Percentiles rank a stretch among this genome's conserved stretches.
These are phyloP conservation scores for Trypanosomatidae sp. DNA, from an alignment of 208 protist species.

Conservation along the genomic window DNA sequence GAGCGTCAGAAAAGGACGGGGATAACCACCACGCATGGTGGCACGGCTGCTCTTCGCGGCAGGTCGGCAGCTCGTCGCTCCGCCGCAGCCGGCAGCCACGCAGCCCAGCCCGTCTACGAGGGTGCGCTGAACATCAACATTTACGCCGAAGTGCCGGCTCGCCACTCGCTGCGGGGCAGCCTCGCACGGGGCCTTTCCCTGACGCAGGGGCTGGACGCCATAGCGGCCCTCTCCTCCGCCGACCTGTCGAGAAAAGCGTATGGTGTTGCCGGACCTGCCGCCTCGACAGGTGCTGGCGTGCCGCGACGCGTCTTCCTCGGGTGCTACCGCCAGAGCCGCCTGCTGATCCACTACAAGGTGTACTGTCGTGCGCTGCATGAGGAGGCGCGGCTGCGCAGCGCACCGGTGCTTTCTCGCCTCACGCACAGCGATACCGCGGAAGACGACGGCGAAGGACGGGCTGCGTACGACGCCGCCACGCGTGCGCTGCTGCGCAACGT, in stretches of 20 bases:
- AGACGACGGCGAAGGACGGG: background rate
- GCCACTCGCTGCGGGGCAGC: too few species aligned
- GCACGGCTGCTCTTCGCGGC: too few species aligned
- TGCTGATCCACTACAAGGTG: constrained; percentile 82
- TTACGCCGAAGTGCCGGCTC: constrained; percentile 28
- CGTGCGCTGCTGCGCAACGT: constrained; percentile 26
- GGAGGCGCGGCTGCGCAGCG: constrained; percentile 36
- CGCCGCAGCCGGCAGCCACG: background rate
- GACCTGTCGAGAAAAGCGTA: too few species aligned
- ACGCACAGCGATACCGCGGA: constrained; percentile 12
- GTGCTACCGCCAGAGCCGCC: constrained; percentile 73
- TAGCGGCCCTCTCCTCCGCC: too few species aligned
- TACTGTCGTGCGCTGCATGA: constrained; percentile 77
- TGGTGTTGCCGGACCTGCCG: too few species aligned
- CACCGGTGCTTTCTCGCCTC: too few species aligned
- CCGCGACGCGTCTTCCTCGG: constrained; percentile 49
- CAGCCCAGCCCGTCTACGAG: constrained; percentile 22
- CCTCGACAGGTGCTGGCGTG: too few species aligned
- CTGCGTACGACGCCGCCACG: constrained; percentile 7
- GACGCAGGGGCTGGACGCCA: background rate
- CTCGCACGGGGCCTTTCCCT: too few species aligned
- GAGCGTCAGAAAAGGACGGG: too few species aligned
- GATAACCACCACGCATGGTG: too few species aligned
- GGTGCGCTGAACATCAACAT: constrained; percentile 52
- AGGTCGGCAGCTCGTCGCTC: background rate